Base-by-base conservation (phyloP, 2,329 filamentous ascomycete genomes). In the Epichloe sp. region DNA sequence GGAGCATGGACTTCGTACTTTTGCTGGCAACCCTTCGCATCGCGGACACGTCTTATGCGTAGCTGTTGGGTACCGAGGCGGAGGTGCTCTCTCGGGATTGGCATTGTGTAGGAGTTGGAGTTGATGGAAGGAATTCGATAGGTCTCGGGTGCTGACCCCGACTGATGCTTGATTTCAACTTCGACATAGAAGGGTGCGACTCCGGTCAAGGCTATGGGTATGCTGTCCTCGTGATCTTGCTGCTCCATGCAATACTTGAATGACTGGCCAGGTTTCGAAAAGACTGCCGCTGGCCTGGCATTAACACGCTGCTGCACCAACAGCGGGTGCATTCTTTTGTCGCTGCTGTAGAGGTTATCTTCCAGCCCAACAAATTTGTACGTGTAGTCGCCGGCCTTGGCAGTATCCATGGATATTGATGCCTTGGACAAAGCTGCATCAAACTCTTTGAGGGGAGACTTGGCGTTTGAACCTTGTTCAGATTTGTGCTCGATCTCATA, bases 211-310 rank as follows among this genome's bases (percentile, higher is more conserved):
- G 79, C 83, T 53, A 98, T 85, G 0, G 91, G 90, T 50, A 98
- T 95, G 41, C 80, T 82, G 62, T 98, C 90, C 60, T 94, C 88
- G 35, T 83, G 80, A 50, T 81, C 80, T 48, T 85, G 79, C 60
- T 95, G 88, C 46, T 89, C 83, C 65, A 89, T 85, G 70, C 93
- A 98, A 68, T 91, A 95, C 64, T 93, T 95, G 74, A 96, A 96
- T 0, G 88, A 90, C 66, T 93, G 93, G 15, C 90, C 90, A 3
- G 90, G 88, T 57, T 87, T 87, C 53, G 78, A 76, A 63, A 98
- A 98, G 5, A 78, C 75, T 4, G 90, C 93, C 2, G 83, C 80
- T 1, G 93, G 93, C 53, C 85, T 86, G 14, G 88, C 77, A 61
- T 95, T 85, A 47, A 98, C 88, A 23, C 77, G 84, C 66, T 98